Base-by-base conservation (phyloP, 768 basidiomycete species). In the Agaricus subrufescens region DNA sequence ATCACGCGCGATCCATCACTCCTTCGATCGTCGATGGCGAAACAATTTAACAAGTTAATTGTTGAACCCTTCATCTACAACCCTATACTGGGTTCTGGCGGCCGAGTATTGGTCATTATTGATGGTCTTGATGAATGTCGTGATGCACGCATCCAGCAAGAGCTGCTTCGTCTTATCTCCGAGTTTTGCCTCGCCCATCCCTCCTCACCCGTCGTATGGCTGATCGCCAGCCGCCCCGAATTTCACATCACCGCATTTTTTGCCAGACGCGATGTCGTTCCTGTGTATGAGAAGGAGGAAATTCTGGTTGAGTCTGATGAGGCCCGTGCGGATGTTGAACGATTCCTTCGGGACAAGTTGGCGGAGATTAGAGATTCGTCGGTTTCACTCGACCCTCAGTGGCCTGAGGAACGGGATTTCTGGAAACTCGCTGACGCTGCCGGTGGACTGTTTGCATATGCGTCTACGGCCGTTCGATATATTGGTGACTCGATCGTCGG, bases 171-270 rank as follows among this genome's bases (percentile, higher is more conserved):
- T 1, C 29, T 50, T 8, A 55, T 66, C 6, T 44, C 25, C 0
- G 40, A 40, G 0, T 0, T 31, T 5, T 43, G 29, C 10, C 30
- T 56, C 0, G 23, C 46, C 10, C 10, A 14, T 3, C 43, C 26
- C 11, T 19, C 30, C 2, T 46, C 63, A 14, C 60, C 64, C 3
- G 27, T 69, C 6, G 53, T 46, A 11, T 66, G 69, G 44, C 30
- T 71, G 4, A 60, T 71, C 27, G 53, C 62, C 1, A 66, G 66
- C 46, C 54, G 69, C 1, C 64, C 68, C 4, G 70, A 70, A 39
- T 46, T 56, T 3, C 53, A 63, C 15, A 65, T 69, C 19, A 30
- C 31, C 3, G 44, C 55, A 0, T 31, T 29, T 3, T 64, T 67
- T 25, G 25, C 47, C 37, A 30, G 30, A 6, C 14, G 23, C 46